Base-by-base conservation (phyloP, 495 filamentous ascomycete species). In the Friedmanniomyces simplex region DNA sequence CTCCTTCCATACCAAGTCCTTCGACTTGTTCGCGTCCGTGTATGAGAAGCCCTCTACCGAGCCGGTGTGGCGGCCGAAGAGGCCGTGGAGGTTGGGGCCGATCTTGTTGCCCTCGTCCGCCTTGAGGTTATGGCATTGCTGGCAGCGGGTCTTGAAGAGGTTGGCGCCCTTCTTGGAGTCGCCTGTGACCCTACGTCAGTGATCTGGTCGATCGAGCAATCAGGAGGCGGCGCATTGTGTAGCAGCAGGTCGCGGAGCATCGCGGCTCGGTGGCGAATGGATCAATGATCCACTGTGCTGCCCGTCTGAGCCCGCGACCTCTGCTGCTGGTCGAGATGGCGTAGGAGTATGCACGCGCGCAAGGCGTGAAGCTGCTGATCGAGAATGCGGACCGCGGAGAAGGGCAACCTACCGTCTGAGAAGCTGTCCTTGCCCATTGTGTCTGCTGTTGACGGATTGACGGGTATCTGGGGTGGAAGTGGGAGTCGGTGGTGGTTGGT, bases 1-100 rank as follows among this genome's bases (percentile, higher is more conserved):
- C 74, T 96, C 84, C 63, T 87, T 78, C 93, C 93, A 99, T 65
- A 73, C 77, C 64, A 99, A 81, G 71, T 80, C 89, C 79, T 95
- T 95, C 69, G 86, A 76, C 86, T 96, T 96, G 86, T 99, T 99
- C 79, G 93, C 94, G 70, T 99, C 93, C 75, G 91, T 96, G 83
- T 97, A 99, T 67, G 88, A 78, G 83, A 86, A 99, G 58, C 93
- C 94, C 52, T 90, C 88, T 61, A 90, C 84, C 65, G 82, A 77
- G 65, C 93, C 93, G 54, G 88, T 87, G 82, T 96, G 87, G 69
- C 93, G 93, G 71, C 93, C 93, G 74, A 96, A 97, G 49, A 99
- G 87, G 74, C 93, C 93, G 84, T 91, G 84, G 55, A 99, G 83
- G 72, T 90, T 91, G 66, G 93, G 93, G 72, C 93, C 93, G 75